These are phyloP conservation scores for Lavandula angustifolia DNA, from an alignment of 257 asterid species.

Conservation along the genomic window DNA sequence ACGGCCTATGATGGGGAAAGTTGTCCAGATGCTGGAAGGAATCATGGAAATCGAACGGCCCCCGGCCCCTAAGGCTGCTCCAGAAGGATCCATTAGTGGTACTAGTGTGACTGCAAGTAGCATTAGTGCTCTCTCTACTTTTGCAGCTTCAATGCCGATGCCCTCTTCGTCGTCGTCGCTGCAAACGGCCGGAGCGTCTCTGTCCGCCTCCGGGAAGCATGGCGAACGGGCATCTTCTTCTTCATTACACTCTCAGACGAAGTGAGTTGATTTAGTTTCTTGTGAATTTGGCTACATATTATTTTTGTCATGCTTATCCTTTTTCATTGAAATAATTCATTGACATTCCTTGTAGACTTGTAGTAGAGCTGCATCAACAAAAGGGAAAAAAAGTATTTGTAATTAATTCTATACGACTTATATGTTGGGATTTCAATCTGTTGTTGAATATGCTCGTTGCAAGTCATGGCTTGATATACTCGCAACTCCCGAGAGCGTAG, in stretches of 20 bases:
- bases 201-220: conserved; percentile 45
- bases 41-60: conserved; percentile 59
- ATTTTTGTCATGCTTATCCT: conserved; percentile 8
- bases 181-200: conserved; percentile 43
- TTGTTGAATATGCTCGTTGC: conserved; percentile 14
- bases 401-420: conserved; percentile 5
- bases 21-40: conserved; percentile 91
- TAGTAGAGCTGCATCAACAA: conserved; percentile 26
- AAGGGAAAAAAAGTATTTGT: conserved; percentile 3
- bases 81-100: conserved; percentile 57
- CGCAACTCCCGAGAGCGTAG: no score
- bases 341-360: not conserved
- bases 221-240: conserved; percentile 49
- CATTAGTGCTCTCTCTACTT: conserved; percentile 50
- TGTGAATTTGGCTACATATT: not conserved
- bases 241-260: conserved; percentile 34
- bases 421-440: not conserved
- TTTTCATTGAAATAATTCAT: not conserved
- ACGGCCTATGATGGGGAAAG: conserved; percentile 88
- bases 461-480: conserved; percentile 7
- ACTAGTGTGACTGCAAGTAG: conserved; percentile 47
- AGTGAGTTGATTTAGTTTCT: conserved; percentile 21
- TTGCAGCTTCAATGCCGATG: conserved; percentile 54
- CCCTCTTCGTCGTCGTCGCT: conserved; percentile 60
- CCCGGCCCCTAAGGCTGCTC: conserved; percentile 59